A percentile compares a stretch with the other conserved stretches of the same genome.
Conservation (phyloP, 371 early-diverging fungal species). For the Cokeromyces recurvatus region DNA sequence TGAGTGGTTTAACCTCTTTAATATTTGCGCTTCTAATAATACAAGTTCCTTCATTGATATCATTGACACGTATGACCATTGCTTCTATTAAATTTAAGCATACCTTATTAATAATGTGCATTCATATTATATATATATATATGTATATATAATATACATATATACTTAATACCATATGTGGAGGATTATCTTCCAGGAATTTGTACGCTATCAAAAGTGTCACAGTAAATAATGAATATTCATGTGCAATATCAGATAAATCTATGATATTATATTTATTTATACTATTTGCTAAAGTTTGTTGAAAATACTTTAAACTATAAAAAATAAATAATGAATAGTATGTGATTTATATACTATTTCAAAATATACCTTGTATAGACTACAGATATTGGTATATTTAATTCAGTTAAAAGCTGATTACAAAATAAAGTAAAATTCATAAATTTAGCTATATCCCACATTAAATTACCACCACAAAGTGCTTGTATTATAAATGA, state of each 20-base stretch:
- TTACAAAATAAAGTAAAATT: conserved; percentile 19
- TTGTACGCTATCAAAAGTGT: conserved; percentile 32
- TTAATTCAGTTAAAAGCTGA: conserved; percentile 6
- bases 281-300: conserved; percentile 14
- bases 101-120: conserved; percentile 1
- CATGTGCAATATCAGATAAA: conserved; percentile 19
- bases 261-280: conserved; percentile 12
- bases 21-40: conserved; percentile 15
- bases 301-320: conserved; percentile 30
- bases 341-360: neutral
- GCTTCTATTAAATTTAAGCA: conserved; percentile 4
- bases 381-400: conserved; percentile 17
- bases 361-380: conserved; percentile 23
- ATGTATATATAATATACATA: neutral
- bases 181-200: conserved; percentile 31
- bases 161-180: conserved; percentile 20
- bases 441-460: conserved; percentile 14
- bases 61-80: conserved; percentile 27
- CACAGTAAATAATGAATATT: conserved; percentile 29
- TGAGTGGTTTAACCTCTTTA: conserved; percentile 13
- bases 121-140: neutral
- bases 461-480: conserved; percentile 6
- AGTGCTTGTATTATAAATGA: conserved; percentile 5
- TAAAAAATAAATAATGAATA: neutral
- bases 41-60: conserved; percentile 15